phyloP scores from a whole-genome alignment of 2,329 filamentous ascomycete genomes.

The Diplodia sapinea region DNA sequence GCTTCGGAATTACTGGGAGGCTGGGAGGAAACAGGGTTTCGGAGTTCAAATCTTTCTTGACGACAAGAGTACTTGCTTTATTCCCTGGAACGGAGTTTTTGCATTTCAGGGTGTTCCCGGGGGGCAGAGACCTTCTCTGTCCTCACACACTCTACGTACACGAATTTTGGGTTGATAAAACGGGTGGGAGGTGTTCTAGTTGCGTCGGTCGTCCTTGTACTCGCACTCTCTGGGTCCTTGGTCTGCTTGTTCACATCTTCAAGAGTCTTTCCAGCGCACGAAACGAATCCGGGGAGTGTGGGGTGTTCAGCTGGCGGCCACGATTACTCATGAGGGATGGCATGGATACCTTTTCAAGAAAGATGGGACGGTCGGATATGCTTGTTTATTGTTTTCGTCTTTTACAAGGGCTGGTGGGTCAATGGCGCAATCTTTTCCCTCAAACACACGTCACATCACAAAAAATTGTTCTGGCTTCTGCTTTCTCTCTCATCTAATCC shows the following conservation, averaged over 20 bases:
- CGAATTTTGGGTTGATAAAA: slow-evolving; percentile 28
- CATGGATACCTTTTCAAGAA: slow-evolving; percentile 26
- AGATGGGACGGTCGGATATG: slow-evolving; percentile 18
- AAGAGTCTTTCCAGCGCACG: slow-evolving; percentile 9
- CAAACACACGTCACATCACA: slow-evolving; percentile 9
- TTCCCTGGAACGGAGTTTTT: slow-evolving; percentile 44
- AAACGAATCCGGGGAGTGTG: slow-evolving; percentile 18
- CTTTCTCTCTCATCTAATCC: slow-evolving; percentile 14
- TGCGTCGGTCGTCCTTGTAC: slow-evolving; percentile 23
- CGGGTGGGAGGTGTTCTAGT: slow-evolving; percentile 14
- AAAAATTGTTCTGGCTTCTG: slow-evolving; percentile 17
- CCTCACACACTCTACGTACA: slow-evolving; percentile 26
- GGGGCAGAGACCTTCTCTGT: slow-evolving; percentile 25
- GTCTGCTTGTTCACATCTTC: slow-evolving; percentile 27
- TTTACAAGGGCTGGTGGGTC: slow-evolving; percentile 9
- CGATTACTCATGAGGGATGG: slow-evolving; percentile 27
- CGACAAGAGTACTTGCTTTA: slow-evolving; percentile 29
- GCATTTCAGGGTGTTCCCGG: slow-evolving; percentile 51
- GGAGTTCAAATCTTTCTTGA: slow-evolving; percentile 27
- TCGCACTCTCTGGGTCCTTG: slow-evolving; percentile 20
- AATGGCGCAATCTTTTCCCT: slow-evolving; percentile 15
- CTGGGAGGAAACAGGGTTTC: slow-evolving; percentile 19
- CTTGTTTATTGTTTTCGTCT: slow-evolving; percentile 11
- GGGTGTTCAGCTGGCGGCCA: slow-evolving; percentile 22
- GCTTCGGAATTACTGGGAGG: slow-evolving; percentile 26